Base-by-base conservation (phyloP, 1,284 basidiomycete species). In the Caloboletus firmus region DNA sequence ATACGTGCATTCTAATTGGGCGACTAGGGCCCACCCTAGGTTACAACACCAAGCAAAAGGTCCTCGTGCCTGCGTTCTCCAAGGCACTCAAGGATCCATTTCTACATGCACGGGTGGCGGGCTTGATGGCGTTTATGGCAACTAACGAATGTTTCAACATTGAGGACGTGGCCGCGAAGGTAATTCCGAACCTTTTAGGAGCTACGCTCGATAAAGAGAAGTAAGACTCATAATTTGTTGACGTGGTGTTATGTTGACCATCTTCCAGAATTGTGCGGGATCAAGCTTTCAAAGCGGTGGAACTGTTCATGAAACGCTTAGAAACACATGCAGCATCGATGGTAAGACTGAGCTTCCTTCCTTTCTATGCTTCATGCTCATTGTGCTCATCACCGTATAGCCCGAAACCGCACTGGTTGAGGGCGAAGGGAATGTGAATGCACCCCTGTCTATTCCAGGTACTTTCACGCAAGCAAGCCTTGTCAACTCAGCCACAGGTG, bases 1-100 rank as follows among this genome's bases (percentile, higher is more conserved):
- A 99, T 68, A 98, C 97, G 0, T 98, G 95, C 67, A 97, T 99
- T 61, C 83, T 99, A 4, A 85, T 99, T 40, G 95, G 96, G 10
- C 83, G 28, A 30, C 9, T 30, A 30, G 28, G 28, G 28, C 28
- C 28, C 9, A 30, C 9, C 28, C 28, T 30, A 9, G 28, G 28
- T 30, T 30, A 30, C 9, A 30, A 30, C 10, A 30, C 28, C 28
- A 30, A 30, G 28, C 28, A 30, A 30, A 30, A 30, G 11, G 28
- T 30, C 9, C 28, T 30, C 28, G 28, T 30, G 28, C 28, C 28
- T 9, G 28, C 28, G 10, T 10, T 30, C 28, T 30, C 28, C 7
- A 30, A 30, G 11, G 28, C 28, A 30, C 28, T 30, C 28, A 30
- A 30, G 28, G 97, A 99, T 69, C 73, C 84, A 0, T 99, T 98